A percentile compares a stretch with the other conserved stretches of the same genome.
These are phyloP conservation scores for Raddia guianensis DNA, from an alignment of 176 grass and related monocot genomes.

Conservation along the genomic window DNA sequence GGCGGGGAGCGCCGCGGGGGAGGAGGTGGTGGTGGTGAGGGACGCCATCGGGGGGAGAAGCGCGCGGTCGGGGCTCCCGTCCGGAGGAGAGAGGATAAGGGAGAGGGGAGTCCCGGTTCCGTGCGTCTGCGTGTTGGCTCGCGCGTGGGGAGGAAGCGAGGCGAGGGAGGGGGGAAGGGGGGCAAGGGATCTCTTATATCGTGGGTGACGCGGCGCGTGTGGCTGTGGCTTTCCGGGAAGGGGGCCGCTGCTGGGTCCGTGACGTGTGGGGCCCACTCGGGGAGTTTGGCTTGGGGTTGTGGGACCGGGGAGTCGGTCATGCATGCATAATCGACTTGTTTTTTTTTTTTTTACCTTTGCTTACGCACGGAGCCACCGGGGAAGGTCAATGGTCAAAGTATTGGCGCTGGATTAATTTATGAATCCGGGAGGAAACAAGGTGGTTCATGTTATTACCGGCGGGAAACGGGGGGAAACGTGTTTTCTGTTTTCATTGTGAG, in stretches of 20 bases:
- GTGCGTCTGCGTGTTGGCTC: constrained; percentile 46
- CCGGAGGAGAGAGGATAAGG: constrained; percentile 47
- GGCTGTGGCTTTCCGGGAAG: constrained; percentile 29
- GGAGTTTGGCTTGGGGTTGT: no score
- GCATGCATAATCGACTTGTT: no score
- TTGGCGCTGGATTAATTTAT: no score
- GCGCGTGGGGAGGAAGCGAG: constrained; percentile 34
- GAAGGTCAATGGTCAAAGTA: no score
- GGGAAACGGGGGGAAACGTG: no score
- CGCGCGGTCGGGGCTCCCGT: background rate
- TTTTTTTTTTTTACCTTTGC: no score
- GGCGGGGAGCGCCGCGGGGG: constrained; percentile 45
- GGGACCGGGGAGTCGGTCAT: no score
- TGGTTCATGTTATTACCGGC: no score
- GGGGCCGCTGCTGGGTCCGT: background rate
- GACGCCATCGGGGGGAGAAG: constrained; percentile 44
- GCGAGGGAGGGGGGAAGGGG: constrained; percentile 8
- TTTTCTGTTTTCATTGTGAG: no score
- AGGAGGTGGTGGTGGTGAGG: constrained; percentile 60
- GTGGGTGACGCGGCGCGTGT: constrained; percentile 28
- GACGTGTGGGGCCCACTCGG: constrained; percentile 16
- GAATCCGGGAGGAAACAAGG: no score
- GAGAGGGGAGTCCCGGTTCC: background rate
- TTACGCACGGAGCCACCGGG: no score
- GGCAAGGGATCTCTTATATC: background rate